Conservation (phyloP, 352 stramenopile genomes). For the Phytophthora cactorum region DNA sequence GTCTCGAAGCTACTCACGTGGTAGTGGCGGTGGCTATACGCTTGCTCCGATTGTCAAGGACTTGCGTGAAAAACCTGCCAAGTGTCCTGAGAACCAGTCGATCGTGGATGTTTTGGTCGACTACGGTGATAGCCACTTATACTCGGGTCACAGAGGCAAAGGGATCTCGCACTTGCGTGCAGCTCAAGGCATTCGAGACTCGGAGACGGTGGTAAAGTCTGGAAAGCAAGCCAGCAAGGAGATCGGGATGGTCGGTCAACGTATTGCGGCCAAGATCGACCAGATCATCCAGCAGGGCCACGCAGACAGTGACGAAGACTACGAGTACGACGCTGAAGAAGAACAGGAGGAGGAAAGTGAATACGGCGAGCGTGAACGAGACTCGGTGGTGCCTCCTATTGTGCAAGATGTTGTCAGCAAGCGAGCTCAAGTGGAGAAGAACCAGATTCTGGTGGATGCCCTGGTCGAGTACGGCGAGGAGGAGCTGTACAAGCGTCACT, state of each 20-base stretch:
- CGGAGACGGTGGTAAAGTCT: conserved; percentile 57
- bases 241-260: conserved; percentile 66
- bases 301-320: conserved; percentile 72
- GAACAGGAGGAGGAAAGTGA: conserved; percentile 39
- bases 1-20: conserved; percentile 29
- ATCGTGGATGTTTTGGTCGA: conserved; percentile 73
- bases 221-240: conserved; percentile 54
- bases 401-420: conserved; percentile 55
- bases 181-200: conserved; percentile 61
- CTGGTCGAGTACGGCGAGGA: conserved; percentile 64
- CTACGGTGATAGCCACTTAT: conserved; percentile 78
- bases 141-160: conserved; percentile 65
- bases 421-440: conserved; percentile 47
- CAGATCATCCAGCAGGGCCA: conserved; percentile 78
- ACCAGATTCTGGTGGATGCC: conserved; percentile 71
- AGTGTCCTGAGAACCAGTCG: conserved; percentile 62
- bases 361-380: conserved; percentile 28
- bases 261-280: conserved; percentile 71
- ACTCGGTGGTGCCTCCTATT: conserved; percentile 46
- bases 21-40: conserved; percentile 49
- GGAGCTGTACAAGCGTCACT: conserved; percentile 60
- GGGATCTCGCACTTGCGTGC: conserved; percentile 82
- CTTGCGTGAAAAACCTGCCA: conserved; percentile 61
- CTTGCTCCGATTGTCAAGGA: conserved; percentile 75
- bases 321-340: conserved; percentile 50